Evolutionary conservation across 257 asterid genomes (phyloP).

Genomic region (Ballota nigra): DNA sequence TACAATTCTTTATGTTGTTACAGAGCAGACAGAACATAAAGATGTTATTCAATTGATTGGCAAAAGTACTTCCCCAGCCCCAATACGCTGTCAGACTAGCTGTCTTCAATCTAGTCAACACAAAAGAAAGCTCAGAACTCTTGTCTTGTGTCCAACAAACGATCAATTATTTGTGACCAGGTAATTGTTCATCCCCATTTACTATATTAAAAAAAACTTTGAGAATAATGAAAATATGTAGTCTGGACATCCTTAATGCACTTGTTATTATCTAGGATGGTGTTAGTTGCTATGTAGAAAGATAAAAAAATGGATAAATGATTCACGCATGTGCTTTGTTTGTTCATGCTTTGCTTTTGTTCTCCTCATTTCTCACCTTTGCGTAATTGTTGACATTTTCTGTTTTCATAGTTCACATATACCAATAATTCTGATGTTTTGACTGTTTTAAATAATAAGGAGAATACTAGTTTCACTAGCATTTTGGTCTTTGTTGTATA

Average conservation of each 20-base stretch:
- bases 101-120: constrained; percentile 54
- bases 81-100: constrained; percentile 42
- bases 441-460: not conserved
- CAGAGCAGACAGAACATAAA: constrained; percentile 39
- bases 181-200: constrained; percentile 31
- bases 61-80: constrained; percentile 47
- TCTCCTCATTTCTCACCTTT: not conserved
- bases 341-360: not conserved
- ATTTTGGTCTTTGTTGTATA: not conserved
- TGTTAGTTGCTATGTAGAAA: constrained; percentile 8
- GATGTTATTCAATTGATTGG: constrained; percentile 48
- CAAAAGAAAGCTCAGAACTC: constrained; percentile 68
- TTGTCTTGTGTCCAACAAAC: constrained; percentile 62
- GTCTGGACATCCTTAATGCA: not conserved
- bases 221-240: constrained; percentile 1
- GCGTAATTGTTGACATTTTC: not conserved
- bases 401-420: constrained; percentile 6
- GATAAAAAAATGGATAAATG: not conserved
- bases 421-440: not conserved
- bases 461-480: not conserved
- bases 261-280: not conserved
- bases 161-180: constrained; percentile 70
- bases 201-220: not conserved
- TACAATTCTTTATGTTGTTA: constrained; percentile 17
- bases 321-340: not conserved